These are phyloP conservation scores for Daldinia decipiens DNA, from an alignment of 495 filamentous ascomycete genomes.

Conservation along the genomic window DNA sequence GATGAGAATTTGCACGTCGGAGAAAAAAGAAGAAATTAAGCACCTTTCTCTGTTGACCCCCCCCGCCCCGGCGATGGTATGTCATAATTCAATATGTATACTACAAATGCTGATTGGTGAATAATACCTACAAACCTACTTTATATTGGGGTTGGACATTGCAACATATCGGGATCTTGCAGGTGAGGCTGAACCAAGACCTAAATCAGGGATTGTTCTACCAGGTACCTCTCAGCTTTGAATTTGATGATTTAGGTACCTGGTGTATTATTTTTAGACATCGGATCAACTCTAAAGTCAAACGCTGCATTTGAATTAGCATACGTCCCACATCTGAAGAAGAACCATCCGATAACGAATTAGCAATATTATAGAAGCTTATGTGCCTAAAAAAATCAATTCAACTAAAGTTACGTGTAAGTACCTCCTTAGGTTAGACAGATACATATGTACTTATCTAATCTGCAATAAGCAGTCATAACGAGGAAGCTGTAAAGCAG, in stretches of 20 bases:
- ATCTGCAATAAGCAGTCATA: neutral
- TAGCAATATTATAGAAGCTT: neutral
- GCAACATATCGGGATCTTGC: conserved; percentile 29
- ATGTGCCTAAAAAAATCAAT: neutral
- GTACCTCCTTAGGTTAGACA: too few relatives aligned
- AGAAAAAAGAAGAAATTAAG: neutral
- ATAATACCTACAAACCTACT: neutral
- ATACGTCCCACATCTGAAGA: neutral
- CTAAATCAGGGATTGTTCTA: conserved; percentile 13
- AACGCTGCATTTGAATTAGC: neutral
- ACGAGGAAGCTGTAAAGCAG: neutral
- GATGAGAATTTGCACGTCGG: neutral
- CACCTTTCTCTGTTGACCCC: neutral
- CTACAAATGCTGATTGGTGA: conserved; percentile 3
- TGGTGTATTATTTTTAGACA: too few relatives aligned
- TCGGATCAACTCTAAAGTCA: too few relatives aligned
- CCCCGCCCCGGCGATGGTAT: too few relatives aligned
- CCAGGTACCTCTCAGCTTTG: neutral
- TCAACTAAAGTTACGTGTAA: too few relatives aligned
- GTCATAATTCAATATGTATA: too few relatives aligned
- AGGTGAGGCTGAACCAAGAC: conserved; percentile 33
- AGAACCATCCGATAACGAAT: too few relatives aligned
- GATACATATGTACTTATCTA: neutral
- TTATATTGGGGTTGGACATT: neutral
- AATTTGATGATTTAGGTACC: neutral